A percentile compares a stretch with the other conserved stretches of the same genome.
Evolutionary conservation across 2,329 filamentous ascomycete species (phyloP).

Genomic region (Ophiostoma ulmi): DNA sequence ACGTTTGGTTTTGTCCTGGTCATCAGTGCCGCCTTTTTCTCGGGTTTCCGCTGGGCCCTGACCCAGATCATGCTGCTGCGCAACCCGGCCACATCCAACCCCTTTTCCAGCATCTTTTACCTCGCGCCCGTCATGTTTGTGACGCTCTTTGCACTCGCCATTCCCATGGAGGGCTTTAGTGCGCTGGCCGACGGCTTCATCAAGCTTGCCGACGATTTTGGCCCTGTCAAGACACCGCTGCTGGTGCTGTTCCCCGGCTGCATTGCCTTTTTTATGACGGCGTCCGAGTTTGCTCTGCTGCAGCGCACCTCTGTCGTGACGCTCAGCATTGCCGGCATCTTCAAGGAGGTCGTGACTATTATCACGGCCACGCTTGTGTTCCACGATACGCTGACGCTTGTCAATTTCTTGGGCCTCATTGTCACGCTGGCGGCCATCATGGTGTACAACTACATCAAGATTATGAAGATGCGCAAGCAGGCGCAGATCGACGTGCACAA

Average conservation of each 20-base stretch:
- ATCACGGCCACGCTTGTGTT: conserved; percentile 82
- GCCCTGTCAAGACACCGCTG: conserved; percentile 57
- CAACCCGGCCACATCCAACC: conserved; percentile 91
- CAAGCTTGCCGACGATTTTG: conserved; percentile 61
- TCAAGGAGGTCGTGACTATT: conserved; percentile 98
- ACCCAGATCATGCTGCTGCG: conserved; percentile 92
- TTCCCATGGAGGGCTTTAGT: conserved; percentile 76
- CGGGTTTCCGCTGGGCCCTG: conserved; percentile 96
- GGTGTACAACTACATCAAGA: conserved; percentile 92
- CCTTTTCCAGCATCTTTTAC: conserved; percentile 95
- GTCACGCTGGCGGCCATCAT: conserved; percentile 83
- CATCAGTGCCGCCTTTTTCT: conserved; percentile 90
- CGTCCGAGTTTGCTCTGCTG: conserved; percentile 89
- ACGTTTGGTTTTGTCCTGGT: conserved; percentile 82
- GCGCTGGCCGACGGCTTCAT: conserved; percentile 62
- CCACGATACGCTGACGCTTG: conserved; percentile 75
- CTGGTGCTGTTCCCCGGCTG: conserved; percentile 84
- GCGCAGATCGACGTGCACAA: conserved; percentile 52
- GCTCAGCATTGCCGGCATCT: conserved; percentile 92
- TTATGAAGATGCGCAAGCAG: conserved; percentile 78
- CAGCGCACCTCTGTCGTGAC: conserved; percentile 95
- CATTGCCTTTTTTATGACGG: conserved; percentile 94
- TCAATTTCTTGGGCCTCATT: conserved; percentile 84
- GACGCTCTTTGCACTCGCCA: conserved; percentile 70
- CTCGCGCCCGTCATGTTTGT: conserved; percentile 96